Evolutionary conservation across 192 early-diverging fungal species (phyloP).

Genomic region (Coemansia sp.): DNA sequence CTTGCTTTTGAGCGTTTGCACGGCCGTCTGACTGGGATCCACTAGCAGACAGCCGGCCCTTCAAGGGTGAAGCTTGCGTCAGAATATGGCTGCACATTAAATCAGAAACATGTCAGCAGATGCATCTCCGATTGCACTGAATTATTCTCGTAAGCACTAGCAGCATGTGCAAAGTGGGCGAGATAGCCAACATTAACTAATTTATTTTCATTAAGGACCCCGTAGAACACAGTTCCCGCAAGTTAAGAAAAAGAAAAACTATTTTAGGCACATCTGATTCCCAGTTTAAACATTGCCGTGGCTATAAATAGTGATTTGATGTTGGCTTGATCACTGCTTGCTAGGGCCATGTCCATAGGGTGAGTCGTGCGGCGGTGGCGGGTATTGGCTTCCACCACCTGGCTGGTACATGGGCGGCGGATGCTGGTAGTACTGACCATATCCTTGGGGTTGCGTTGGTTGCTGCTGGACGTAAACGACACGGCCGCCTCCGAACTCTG

Average conservation of each 20-base stretch:
- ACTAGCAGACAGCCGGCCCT: background rate
- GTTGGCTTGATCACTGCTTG: slow-evolving; percentile 2
- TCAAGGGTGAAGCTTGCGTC: background rate
- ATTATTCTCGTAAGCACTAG: no score
- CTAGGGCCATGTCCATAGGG: background rate
- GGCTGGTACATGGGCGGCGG: slow-evolving; percentile 27
- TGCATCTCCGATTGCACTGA: no score
- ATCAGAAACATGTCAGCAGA: background rate
- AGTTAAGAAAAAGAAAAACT: slow-evolving; percentile 5
- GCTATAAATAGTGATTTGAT: background rate
- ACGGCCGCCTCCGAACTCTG: slow-evolving; percentile 15
- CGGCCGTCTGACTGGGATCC: background rate
- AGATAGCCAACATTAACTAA: no score
- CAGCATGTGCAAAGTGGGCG: no score
- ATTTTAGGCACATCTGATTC: background rate
- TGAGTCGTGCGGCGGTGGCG: slow-evolving; percentile 9
- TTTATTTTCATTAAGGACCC: background rate
- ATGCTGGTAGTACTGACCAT: slow-evolving; percentile 11
- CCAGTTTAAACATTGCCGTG: background rate
- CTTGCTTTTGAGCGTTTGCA: background rate
- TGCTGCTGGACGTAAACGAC: slow-evolving; percentile 22
- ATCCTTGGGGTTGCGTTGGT: background rate
- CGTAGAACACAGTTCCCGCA: background rate
- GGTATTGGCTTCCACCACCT: slow-evolving; percentile 9
- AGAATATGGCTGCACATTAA: background rate